phyloP scores from a whole-genome alignment of 116 monocot species.

The Phalaenopsis hybrid region DNA sequence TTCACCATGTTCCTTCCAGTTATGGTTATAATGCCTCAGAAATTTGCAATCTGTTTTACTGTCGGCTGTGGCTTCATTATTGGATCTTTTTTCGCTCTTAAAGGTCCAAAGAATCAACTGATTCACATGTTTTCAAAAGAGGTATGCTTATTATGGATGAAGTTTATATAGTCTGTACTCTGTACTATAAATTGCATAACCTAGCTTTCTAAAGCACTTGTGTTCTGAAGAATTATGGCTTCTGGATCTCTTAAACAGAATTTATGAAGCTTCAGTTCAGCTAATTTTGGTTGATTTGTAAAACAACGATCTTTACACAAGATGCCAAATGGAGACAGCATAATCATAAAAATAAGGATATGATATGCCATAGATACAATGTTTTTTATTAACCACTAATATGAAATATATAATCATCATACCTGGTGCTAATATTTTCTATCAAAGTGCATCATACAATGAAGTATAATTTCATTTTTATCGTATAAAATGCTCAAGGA shows the following conservation, averaged over 20 bases:
- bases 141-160: conserved; percentile 34
- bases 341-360: neutral
- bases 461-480: neutral
- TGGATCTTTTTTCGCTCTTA: conserved; percentile 95
- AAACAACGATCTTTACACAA: neutral
- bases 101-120: conserved; percentile 89
- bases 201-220: neutral
- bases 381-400: neutral
- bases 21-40: conserved; percentile 97
- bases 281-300: neutral
- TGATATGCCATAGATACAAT: neutral
- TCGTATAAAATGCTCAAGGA: neutral
- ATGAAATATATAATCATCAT: neutral
- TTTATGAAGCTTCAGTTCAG: neutral
- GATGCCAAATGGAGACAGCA: neutral
- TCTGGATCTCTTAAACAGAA: neutral
- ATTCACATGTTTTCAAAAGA: conserved; percentile 89
- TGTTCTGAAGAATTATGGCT: neutral
- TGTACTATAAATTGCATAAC: neutral
- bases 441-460: neutral
- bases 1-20: conserved; percentile 93
- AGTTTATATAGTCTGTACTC: neutral
- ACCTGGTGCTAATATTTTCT: neutral
- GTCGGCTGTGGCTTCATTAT: conserved; percentile 86
- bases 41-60: conserved; percentile 94